phyloP scores from a whole-genome alignment of 352 stramenopile species.

The Saprolegnia diclina region DNA sequence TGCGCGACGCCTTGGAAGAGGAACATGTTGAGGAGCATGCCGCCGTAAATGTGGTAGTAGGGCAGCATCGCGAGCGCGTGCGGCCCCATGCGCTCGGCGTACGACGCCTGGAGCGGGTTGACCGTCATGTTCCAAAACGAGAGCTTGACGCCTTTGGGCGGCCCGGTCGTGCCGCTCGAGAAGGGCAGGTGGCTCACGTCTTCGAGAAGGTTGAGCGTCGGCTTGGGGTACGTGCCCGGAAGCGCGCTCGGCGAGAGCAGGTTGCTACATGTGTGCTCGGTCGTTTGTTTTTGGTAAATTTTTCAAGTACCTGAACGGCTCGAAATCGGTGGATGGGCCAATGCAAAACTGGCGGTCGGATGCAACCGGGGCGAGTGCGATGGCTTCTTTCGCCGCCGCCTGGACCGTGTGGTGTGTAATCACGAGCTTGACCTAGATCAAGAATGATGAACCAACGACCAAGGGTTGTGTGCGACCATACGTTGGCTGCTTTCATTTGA shows the following conservation, averaged over 20 bases:
- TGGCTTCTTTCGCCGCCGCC: neutral
- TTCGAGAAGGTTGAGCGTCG: conserved; percentile 3
- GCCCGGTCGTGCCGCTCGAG: conserved; percentile 90
- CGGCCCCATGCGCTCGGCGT: conserved; percentile 54
- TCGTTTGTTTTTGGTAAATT: neutral
- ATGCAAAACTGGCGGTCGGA: neutral
- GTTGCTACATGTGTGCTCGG: conserved; percentile 29
- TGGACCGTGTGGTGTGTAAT: neutral
- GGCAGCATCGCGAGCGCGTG: conserved; percentile 71
- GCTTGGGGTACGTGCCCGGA: neutral
- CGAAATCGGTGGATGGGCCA: neutral
- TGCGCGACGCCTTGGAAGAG: conserved; percentile 73
- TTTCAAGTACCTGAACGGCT: neutral
- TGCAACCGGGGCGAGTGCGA: neutral
- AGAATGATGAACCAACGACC: neutral
- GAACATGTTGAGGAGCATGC: conserved; percentile 76
- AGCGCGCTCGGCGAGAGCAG: conserved; percentile 15
- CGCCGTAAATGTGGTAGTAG: conserved; percentile 95
- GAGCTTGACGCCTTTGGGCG: conserved; percentile 88
- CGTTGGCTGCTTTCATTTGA: conserved; percentile 37
- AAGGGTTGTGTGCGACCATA: conserved; percentile 21
- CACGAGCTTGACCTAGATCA: neutral
- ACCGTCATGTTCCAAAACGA: conserved; percentile 84
- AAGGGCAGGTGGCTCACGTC: conserved; percentile 73
- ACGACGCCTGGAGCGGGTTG: conserved; percentile 81